Base-by-base conservation (phyloP, 2,329 filamentous ascomycete species). In the Emergomyces africanus region DNA sequence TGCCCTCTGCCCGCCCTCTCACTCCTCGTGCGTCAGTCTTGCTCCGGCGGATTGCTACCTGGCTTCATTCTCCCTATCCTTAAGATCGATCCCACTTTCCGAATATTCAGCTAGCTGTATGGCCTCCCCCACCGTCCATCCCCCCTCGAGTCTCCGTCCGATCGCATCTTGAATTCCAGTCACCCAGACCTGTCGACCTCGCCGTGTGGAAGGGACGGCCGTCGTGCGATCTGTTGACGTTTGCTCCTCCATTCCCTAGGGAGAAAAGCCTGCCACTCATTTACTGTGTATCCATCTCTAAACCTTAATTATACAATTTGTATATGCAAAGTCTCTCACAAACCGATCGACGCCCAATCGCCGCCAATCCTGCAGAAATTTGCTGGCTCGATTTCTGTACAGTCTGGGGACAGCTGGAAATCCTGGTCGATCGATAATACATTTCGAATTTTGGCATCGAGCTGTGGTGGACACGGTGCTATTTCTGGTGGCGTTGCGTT, bases 301-400 rank as follows among this genome's bases (percentile, higher is more conserved):
- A 50, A 33, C 48, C 28, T 33, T 33, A 0, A 5, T n/a, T 44
- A 30, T 33, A 30, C 6, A 42, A 12, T 33, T 33, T 55, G 15
- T 30, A n/a, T 44, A 44, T 30, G 42, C 12, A 23, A n/a, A 20
- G 51, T 23, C 20, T 25, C 15, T 25, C 48, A 18, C 15, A 6
- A 33, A n/a, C 48, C 18, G 15, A 51, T 51, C 48, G 15, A 51
- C 30, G 41, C 14, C 35, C 33, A 37, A 54, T 23, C 35, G 35
- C 42, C 39, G 39, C 42, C 37, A 42, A 35, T 53, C 2, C 20
- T 33, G 33, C 48, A 44, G 57, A 44, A 58, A 54, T 10, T 58
- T 58, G 57, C 57, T 58, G 48, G 57, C 46, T 53, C 57, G 35
- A 53, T 58, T 58, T 58, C 46, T 58, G 35, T 33, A 28, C 53